These are phyloP conservation scores for Begonia peltatifolia DNA, from an alignment of 306 rosid genomes.

Conservation along the genomic window DNA sequence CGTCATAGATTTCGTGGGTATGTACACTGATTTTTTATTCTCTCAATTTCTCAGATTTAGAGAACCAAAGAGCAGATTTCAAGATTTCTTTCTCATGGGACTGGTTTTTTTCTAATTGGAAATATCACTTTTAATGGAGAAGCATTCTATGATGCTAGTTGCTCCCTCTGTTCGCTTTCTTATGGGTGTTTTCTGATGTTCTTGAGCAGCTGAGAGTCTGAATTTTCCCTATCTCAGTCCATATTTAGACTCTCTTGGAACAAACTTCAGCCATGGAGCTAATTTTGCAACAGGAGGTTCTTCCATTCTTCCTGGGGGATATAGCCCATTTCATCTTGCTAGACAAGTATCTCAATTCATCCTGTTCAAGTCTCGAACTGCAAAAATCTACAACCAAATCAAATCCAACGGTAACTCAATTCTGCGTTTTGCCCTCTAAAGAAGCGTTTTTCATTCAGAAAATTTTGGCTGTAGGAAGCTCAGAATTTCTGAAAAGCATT, in stretches of 20 bases:
- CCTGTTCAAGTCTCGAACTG: conserved; percentile 45
- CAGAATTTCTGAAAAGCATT: conserved; percentile 20
- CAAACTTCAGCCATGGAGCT: conserved; percentile 66
- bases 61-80: background rate
- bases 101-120: background rate
- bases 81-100: background rate
- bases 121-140: too few species aligned
- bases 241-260: conserved; percentile 68
- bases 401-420: conserved; percentile 22
- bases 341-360: conserved; percentile 59
- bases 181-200: conserved; percentile 4
- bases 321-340: conserved; percentile 64
- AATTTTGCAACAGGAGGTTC: conserved; percentile 78
- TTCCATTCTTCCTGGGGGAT: conserved; percentile 54
- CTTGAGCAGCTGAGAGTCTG: conserved; percentile 65
- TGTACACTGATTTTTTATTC: background rate
- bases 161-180: background rate
- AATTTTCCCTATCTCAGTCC: conserved; percentile 64
- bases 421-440: conserved; percentile 5
- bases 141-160: too few species aligned
- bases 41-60: too few species aligned
- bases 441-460: background rate
- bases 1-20: conserved; percentile 56
- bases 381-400: conserved; percentile 36
- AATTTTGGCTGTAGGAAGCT: conserved; percentile 18